Evolutionary conservation across 2,329 filamentous ascomycete genomes (phyloP).

Genomic region (Aspergillus vadensis): DNA sequence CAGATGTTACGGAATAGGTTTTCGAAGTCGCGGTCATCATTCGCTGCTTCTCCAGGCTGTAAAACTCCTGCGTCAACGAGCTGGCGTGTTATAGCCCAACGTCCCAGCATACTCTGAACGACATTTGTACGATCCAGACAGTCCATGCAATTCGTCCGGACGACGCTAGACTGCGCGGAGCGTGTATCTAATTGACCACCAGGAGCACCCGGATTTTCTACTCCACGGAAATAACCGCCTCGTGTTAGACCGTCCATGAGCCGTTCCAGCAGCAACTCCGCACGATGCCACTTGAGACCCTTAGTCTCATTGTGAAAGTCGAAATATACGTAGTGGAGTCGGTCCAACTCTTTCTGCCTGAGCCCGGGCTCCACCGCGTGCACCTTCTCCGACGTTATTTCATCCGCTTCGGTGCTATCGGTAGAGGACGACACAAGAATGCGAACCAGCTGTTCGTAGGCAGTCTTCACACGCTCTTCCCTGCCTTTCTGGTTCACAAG

Average conservation of each 20-base stretch:
- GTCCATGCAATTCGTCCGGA: conserved; percentile 99
- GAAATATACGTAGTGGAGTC: conserved; percentile 94
- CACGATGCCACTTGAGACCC: conserved; percentile 88
- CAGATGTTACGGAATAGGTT: conserved; percentile 93
- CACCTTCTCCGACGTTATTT: conserved; percentile 75
- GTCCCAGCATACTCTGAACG: conserved; percentile 93
- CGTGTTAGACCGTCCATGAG: conserved; percentile 73
- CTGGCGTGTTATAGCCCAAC: conserved; percentile 85
- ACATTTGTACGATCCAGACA: conserved; percentile 97
- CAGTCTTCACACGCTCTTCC: conserved; percentile 84
- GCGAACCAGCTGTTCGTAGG: conserved; percentile 88
- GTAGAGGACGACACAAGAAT: conserved; percentile 69
- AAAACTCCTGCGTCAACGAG: conserved; percentile 82
- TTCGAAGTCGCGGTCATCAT: conserved; percentile 80
- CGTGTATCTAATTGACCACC: conserved; percentile 77
- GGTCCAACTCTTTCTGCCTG: conserved; percentile 69
- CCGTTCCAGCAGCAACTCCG: conserved; percentile 80
- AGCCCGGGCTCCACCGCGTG: conserved; percentile 69
- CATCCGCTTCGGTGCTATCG: conserved; percentile 67
- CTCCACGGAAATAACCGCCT: conserved; percentile 89
- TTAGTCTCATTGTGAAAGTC: conserved; percentile 99
- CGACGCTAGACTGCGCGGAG: conserved; percentile 80
- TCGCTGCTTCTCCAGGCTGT: conserved; percentile 72
- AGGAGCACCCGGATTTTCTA: conserved; percentile 74
- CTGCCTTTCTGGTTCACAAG: conserved; percentile 95